Base-by-base conservation (phyloP, 179 eudicot species). In the Amaranthus tricolor region DNA sequence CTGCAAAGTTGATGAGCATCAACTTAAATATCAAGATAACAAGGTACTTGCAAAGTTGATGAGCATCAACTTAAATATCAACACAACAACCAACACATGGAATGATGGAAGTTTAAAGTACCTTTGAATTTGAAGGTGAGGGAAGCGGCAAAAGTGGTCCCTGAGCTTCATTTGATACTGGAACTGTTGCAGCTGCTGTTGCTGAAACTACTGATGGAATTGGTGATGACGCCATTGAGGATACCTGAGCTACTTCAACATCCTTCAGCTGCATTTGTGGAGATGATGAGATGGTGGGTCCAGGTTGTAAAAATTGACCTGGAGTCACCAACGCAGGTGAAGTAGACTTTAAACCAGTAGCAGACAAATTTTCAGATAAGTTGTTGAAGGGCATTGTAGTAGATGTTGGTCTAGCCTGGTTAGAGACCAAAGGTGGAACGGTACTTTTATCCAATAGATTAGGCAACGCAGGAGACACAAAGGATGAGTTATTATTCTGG, bases 221-320 rank as follows among this genome's bases (percentile, higher is more conserved):
- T 66, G 81, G 67, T 48, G 58, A 14, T 15, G 78, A 75, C 66
- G 54, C 72, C 19, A 77, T 62, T 2, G 84, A 74, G 5, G 86
- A 68, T 45, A 77, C 74, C 75, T 77, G 87, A 74, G 74, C 86
- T 31, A 85, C 87, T 75, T 88, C 89, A 72, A 78, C 86, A 70
- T 86, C 88, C 74, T 85, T 86, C 69, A 81, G 84, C 66, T 66
- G 72, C 19, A 74, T 74, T 69, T 85, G 88, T 17, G 83, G 6
- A 76, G 85, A 40, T 47, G 76, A 84, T 51, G 81, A 64, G 9
- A 61, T 66, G 70, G 81, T 74, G 76, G 77, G 40, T 76, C 82
- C 89, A 83, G 86, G 70, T 81, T 77, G 87, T 68, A 86, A 80
- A 81, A 88, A 83, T 65, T 86, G 86, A 51, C 83, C 89, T 74